phyloP scores from a whole-genome alignment of 257 asterid species.

The Gardenia jasminoides region DNA sequence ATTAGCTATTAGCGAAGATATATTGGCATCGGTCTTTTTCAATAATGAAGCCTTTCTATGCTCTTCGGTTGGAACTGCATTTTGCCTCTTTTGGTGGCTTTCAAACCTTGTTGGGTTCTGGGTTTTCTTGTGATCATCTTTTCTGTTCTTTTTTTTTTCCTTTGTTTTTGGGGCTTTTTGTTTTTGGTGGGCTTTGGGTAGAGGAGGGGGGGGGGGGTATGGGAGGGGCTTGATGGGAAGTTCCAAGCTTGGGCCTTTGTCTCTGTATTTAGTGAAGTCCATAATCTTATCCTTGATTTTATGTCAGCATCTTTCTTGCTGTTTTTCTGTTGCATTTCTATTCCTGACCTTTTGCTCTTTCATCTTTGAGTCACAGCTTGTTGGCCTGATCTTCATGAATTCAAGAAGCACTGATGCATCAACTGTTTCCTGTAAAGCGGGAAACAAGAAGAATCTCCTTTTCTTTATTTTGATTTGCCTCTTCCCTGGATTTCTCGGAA shows the following conservation, averaged over 20 bases:
- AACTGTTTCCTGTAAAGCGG: conserved; percentile 65
- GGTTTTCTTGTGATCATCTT: not conserved
- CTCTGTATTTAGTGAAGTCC: not conserved
- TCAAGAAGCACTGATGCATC: conserved; percentile 50
- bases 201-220: too few species aligned
- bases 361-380: conserved; percentile 28
- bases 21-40: not conserved
- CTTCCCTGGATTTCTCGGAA: conserved; percentile 51
- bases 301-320: not conserved
- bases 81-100: not conserved
- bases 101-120: too few species aligned
- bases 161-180: too few species aligned
- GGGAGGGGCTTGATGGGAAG: too few species aligned
- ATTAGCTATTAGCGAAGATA: not conserved
- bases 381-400: conserved; percentile 62
- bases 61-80: not conserved
- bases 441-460: conserved; percentile 50
- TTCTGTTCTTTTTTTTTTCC: too few species aligned
- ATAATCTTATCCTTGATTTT: not conserved
- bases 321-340: not conserved
- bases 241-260: not conserved
- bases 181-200: too few species aligned
- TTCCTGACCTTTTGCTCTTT: conserved; percentile 14
- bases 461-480: conserved; percentile 45
- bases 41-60: not conserved